Percentiles rank a stretch among this genome's conserved stretches.
These are phyloP conservation scores for Yamadazyma nakazawae DNA, from an alignment of 805 yeast species.

Conservation along the genomic window DNA sequence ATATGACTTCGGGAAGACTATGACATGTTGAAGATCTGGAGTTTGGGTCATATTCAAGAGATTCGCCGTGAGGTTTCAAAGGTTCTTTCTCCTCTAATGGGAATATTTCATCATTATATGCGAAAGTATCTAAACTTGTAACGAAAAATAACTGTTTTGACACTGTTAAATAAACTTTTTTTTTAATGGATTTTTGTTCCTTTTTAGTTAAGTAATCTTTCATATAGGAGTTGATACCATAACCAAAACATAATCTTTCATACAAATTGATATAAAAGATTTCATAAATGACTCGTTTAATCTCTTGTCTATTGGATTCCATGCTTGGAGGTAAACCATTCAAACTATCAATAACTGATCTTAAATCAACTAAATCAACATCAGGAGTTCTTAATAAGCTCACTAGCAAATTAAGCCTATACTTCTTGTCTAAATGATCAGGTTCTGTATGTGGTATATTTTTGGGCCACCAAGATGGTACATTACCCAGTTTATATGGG, in stretches of 20 bases:
- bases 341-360: slow-evolving; percentile 4
- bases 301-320: background rate
- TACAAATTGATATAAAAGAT: slow-evolving; percentile 24
- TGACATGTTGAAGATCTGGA: background rate
- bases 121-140: background rate
- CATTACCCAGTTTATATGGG: slow-evolving; percentile 53
- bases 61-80: background rate
- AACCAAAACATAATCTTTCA: slow-evolving; percentile 21
- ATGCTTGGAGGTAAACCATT: background rate
- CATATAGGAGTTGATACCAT: slow-evolving; percentile 11
- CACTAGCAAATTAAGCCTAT: slow-evolving; percentile 50
- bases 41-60: background rate
- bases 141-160: background rate
- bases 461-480: slow-evolving; percentile 74
- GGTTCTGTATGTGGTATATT: slow-evolving; percentile 64
- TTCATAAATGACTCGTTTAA: slow-evolving; percentile 20
- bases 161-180: background rate
- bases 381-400: slow-evolving; percentile 25
- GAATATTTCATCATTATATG: background rate
- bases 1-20: background rate
- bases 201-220: background rate
- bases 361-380: slow-evolving; percentile 8
- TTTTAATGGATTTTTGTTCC: background rate
- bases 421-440: slow-evolving; percentile 62
- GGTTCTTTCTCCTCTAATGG: background rate